These are phyloP conservation scores for Arabidopsis lyrata DNA, from an alignment of 441 rosid species.

Conservation along the genomic window DNA sequence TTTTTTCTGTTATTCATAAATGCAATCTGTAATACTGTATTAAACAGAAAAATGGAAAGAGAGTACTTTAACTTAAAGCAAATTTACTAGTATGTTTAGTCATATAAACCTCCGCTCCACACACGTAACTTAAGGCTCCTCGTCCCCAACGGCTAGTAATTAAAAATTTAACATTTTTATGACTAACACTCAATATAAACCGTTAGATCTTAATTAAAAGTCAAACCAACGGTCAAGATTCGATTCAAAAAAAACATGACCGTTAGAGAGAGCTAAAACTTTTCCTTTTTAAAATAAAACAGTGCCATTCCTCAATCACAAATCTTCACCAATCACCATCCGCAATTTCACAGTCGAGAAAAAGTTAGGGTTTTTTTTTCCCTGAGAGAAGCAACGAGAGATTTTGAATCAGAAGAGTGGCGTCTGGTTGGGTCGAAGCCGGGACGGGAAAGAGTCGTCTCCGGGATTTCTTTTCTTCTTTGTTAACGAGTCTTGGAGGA, in stretches of 20 bases:
- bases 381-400: not conserved
- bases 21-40: too few species aligned
- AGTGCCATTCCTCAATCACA: not conserved
- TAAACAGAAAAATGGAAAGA: too few species aligned
- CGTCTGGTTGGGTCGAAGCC: conserved; percentile 29
- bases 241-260: not conserved
- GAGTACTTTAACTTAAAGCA: too few species aligned
- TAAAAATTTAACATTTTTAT: not conserved
- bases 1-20: too few species aligned
- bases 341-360: not conserved
- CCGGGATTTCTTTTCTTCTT: conserved; percentile 35
- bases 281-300: not conserved
- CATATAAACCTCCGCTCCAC: not conserved
- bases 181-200: not conserved
- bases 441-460: conserved; percentile 37
- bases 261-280: not conserved
- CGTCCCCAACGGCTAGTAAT: conserved; percentile 2
- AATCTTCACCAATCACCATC: not conserved
- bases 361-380: not conserved
- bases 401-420: conserved; percentile 14
- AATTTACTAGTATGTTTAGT: too few species aligned
- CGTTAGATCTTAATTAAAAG: not conserved
- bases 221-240: not conserved
- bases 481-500: conserved; percentile 39
- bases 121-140: not conserved